A percentile compares a stretch with the other conserved stretches of the same genome.
Evolutionary conservation across 352 stramenopile genomes (phyloP).

Genomic region (Discostella stelligera): DNA sequence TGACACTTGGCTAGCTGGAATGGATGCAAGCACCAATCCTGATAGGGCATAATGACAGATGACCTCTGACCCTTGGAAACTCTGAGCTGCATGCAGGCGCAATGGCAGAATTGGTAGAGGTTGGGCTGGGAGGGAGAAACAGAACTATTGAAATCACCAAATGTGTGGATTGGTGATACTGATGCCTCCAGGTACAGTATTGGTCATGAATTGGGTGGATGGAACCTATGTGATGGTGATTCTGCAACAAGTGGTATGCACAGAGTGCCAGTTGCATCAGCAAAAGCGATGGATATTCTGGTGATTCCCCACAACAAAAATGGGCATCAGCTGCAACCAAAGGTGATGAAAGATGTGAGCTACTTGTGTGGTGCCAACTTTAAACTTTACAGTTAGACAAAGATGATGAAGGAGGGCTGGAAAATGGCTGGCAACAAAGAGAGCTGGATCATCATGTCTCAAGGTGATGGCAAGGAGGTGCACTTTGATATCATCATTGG

Average conservation of each 20-base stretch:
- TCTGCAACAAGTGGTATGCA: background rate
- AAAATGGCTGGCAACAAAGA: background rate
- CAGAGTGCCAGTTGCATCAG: background rate
- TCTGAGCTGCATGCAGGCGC: too few species aligned
- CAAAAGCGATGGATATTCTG: background rate
- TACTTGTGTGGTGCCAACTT: background rate
- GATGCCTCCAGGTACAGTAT: background rate
- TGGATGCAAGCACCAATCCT: too few species aligned
- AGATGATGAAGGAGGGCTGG: background rate
- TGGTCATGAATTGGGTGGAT: background rate
- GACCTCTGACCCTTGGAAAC: too few species aligned
- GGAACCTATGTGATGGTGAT: background rate
- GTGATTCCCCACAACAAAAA: background rate
- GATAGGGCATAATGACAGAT: too few species aligned
- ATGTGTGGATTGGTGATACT: conserved; percentile 10
- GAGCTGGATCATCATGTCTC: background rate
- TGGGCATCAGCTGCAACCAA: background rate
- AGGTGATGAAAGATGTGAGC: too few species aligned
- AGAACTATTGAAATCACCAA: background rate
- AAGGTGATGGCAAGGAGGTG: background rate
- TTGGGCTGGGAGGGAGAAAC: too few species aligned
- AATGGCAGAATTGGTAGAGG: too few species aligned
- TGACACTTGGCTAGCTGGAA: too few species aligned
- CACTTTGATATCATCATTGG: background rate
- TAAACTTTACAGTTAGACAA: background rate